A percentile compares a stretch with the other conserved stretches of the same genome.
phyloP scores from a whole-genome alignment of 192 early-diverging fungal species.

The Coemansia sp. region DNA sequence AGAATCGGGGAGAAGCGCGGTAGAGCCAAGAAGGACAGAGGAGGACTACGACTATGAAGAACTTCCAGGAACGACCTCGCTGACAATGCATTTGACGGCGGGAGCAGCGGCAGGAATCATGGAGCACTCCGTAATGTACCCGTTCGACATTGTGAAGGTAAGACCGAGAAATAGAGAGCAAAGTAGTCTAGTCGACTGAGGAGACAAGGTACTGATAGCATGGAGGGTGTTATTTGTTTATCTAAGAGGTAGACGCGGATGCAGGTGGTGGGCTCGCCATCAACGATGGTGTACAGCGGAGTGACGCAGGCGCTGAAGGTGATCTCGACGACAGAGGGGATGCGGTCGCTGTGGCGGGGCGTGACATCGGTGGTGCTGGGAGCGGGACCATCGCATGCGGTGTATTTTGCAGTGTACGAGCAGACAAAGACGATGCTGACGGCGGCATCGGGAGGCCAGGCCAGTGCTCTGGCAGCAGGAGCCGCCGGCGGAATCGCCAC shows the following conservation, averaged over 20 bases:
- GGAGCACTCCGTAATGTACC: slow-evolving; percentile 95
- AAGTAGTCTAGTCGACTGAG: background rate
- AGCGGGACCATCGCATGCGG: slow-evolving; percentile 92
- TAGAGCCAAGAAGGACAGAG: background rate
- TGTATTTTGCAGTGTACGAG: slow-evolving; percentile 96
- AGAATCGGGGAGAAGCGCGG: background rate
- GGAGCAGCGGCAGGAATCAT: slow-evolving; percentile 97
- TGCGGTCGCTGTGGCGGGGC: slow-evolving; percentile 86
- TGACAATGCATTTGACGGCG: slow-evolving; percentile 82
- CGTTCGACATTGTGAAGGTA: slow-evolving; percentile 93
- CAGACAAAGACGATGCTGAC: slow-evolving; percentile 79
- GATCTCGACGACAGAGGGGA: slow-evolving; percentile 75
- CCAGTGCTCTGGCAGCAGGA: slow-evolving; percentile 65
- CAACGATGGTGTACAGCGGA: slow-evolving; percentile 68
- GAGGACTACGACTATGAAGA: slow-evolving; percentile 88
- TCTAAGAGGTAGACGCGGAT: slow-evolving; percentile 76
- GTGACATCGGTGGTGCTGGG: slow-evolving; percentile 91
- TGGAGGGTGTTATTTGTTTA: background rate
- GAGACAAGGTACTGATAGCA: background rate
- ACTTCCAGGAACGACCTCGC: slow-evolving; percentile 76
- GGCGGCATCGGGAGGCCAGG: slow-evolving; percentile 44
- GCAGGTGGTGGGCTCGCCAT: slow-evolving; percentile 78
- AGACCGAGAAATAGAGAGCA: background rate
- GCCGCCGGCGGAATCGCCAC: slow-evolving; percentile 89
- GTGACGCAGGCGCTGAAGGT: slow-evolving; percentile 67